Evolutionary conservation across 2,329 filamentous ascomycete genomes (phyloP).

Genomic region (Cordyceps farinosa): DNA sequence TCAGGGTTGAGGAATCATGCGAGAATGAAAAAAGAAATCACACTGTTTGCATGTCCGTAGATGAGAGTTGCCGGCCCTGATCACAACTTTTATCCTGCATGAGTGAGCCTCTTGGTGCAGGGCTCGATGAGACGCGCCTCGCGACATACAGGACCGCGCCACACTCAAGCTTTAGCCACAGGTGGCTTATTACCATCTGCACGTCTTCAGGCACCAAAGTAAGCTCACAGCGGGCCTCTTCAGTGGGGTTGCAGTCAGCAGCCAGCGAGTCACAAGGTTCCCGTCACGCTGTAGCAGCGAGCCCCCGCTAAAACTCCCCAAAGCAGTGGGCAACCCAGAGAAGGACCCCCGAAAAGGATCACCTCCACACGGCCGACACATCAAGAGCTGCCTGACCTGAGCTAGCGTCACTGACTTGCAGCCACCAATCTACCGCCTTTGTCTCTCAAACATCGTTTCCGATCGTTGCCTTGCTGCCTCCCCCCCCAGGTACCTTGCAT

Average conservation of each 20-base stretch:
- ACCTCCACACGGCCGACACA: conserved; percentile 5
- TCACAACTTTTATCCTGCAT: not conserved
- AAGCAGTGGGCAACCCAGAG: not conserved
- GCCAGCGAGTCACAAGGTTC: conserved; percentile 30
- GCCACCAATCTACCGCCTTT: conserved; percentile 11
- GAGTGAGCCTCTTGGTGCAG: not conserved
- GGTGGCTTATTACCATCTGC: not conserved
- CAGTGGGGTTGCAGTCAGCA: conserved; percentile 8
- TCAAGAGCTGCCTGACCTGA: conserved; percentile 14
- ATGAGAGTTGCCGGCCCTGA: not conserved
- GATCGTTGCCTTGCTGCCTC: not conserved
- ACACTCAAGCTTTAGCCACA: conserved; percentile 4
- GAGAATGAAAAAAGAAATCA: not conserved
- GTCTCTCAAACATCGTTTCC: not conserved
- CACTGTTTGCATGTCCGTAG: not conserved
- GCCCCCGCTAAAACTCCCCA: not conserved
- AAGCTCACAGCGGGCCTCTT: not conserved
- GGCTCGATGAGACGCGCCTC: not conserved
- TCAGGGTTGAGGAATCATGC: not conserved
- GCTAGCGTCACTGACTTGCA: conserved; percentile 15
- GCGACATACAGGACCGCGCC: not conserved
- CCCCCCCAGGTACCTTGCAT: not conserved
- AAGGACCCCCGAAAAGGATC: not conserved
- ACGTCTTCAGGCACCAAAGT: not conserved
- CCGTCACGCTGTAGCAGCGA: conserved; percentile 28